phyloP scores from a whole-genome alignment of 352 stramenopile species.

The Pythium sp. region DNA sequence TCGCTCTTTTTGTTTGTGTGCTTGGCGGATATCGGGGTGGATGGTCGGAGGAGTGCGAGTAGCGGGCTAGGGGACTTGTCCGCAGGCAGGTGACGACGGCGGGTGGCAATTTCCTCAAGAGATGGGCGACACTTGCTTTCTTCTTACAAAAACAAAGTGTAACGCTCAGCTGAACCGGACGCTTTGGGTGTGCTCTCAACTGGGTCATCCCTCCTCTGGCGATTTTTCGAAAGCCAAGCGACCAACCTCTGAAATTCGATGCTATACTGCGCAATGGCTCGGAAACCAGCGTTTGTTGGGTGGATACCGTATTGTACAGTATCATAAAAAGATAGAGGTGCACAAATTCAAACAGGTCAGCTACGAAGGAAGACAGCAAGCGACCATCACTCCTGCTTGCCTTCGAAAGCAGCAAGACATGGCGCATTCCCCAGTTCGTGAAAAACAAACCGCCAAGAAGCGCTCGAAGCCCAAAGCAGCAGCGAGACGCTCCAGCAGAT shows the following conservation, averaged over 20 bases:
- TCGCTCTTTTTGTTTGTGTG: conserved; percentile 12
- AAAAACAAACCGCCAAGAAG: conserved; percentile 11
- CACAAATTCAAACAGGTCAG: neutral
- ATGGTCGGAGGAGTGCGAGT: too few species aligned
- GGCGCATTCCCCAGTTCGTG: conserved; percentile 10
- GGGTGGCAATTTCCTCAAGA: neutral
- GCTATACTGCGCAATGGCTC: neutral
- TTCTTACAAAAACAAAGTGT: neutral
- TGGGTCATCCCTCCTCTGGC: conserved; percentile 7
- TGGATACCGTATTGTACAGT: neutral
- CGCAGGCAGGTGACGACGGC: neutral
- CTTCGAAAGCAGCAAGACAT: neutral
- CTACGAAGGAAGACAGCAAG: neutral
- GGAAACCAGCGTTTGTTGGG: conserved; percentile 4
- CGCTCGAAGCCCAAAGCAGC: neutral
- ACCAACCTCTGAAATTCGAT: neutral
- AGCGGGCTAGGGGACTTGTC: neutral
- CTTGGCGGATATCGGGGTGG: neutral
- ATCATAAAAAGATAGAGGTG: neutral
- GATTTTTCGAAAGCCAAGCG: conserved; percentile 4
- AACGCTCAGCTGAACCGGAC: neutral
- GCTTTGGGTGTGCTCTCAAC: neutral
- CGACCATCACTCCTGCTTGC: conserved; percentile 9
- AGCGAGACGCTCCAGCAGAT: neutral
- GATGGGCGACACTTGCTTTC: neutral